Base-by-base conservation (phyloP, 768 basidiomycete genomes). In the Kwoniella mangroviensis region DNA sequence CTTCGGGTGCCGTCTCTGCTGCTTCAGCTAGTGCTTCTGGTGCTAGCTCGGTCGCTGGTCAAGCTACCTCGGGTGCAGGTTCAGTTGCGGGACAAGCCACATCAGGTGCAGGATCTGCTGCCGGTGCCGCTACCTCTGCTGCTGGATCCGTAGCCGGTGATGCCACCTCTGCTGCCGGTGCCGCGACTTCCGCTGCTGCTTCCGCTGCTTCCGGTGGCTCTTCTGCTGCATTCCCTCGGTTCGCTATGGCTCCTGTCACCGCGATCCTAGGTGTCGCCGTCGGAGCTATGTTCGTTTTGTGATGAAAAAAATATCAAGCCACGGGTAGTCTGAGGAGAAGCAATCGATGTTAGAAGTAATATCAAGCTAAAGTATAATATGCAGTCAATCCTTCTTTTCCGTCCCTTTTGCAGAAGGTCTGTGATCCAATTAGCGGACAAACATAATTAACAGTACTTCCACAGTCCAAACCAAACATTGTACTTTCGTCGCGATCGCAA, bases 181-280 rank as follows among this genome's bases (percentile, higher is more conserved):
- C 40, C 12, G 61, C 52, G 19, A 51, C 62, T 22, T 69, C 67
- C 6, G 69, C 63, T 34, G 70, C 62, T n/a, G 60, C 57, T 34
- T 69, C 67, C 6, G 69, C 67, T 5, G 73, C 65, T n/a, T 58
- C 61, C n/a, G 56, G 60, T 24, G 66, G 56, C 17, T 68, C 67
- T 22, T 61, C 56, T 13, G 69, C 66, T 28, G 43, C 45, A 1
- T 66, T 66, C 45, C 26, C 21, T 2, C 65, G 34, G 6, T 49
- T 55, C 24, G 13, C 56, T n/a, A 15, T 21, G 21, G 63, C 67
- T n/a, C 62, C 70, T 62, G 59, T 54, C 53, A 53, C 60, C 22
- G 42, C 67, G 10, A 26, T 68, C 22, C 24, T 68, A 11, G 67
- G 56, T 43, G 59, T 55, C 34, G 52, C 55, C 17, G 34, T 51